Percentiles rank a stretch among this genome's conserved stretches.
Conservation (phyloP, 257 asterid species). For the Fraxinus americana region DNA sequence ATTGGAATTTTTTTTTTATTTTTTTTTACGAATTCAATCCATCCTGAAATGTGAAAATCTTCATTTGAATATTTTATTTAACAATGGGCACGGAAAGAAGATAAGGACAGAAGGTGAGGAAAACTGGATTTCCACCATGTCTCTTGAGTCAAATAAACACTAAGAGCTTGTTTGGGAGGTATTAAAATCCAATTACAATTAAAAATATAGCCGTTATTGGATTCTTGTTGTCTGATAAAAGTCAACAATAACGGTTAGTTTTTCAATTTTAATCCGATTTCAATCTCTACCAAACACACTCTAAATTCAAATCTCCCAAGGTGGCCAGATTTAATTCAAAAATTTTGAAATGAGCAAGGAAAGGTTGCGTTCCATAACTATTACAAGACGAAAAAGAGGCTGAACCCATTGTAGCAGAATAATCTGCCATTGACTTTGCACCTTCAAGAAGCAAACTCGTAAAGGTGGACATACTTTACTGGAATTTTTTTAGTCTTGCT, state of each 20-base stretch:
- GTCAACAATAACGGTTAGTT: too few species aligned
- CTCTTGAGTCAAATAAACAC: not conserved
- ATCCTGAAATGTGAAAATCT: not conserved
- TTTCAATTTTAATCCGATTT: too few species aligned
- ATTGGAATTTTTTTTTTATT: not conserved
- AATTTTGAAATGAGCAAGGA: not conserved
- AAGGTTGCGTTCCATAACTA: not conserved
- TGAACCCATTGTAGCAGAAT: conserved; percentile 1
- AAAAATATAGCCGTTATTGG: too few species aligned
- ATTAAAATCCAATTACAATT: too few species aligned
- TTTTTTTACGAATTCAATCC: not conserved
- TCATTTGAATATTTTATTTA: not conserved
- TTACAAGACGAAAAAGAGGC: not conserved
- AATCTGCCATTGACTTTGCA: not conserved
- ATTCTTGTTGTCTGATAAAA: too few species aligned
- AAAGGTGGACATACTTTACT: not conserved
- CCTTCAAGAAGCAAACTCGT: not conserved
- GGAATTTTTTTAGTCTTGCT: not conserved
- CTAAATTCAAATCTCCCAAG: not conserved
- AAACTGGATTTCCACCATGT: not conserved
- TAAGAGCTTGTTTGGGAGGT: too few species aligned
- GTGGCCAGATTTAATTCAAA: not conserved
- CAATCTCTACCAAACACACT: too few species aligned
- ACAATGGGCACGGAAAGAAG: not conserved
- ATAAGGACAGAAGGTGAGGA: not conserved